Conservation (phyloP, 176 grass and related monocot species). For the Musa troglodytarum region DNA sequence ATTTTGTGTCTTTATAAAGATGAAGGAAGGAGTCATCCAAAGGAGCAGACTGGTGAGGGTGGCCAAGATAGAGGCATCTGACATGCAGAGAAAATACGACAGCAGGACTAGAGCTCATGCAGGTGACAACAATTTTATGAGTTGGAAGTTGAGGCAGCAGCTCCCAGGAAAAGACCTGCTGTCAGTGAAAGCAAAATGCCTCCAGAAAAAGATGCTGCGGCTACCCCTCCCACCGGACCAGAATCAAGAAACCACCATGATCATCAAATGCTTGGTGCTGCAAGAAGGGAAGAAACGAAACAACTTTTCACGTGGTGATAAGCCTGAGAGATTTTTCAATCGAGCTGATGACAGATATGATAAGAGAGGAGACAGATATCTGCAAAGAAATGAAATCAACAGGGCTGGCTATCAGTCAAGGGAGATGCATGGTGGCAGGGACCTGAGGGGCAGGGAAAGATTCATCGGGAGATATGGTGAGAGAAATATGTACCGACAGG, state of each 20-base stretch:
- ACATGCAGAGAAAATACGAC: constrained; percentile 27
- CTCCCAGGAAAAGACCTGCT: constrained; percentile 36
- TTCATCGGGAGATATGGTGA: constrained; percentile 31
- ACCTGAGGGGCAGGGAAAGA: constrained; percentile 44
- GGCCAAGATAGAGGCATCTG: constrained; percentile 20
- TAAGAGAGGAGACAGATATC: constrained; percentile 38
- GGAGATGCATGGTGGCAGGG: constrained; percentile 47
- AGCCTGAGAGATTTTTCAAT: background rate
- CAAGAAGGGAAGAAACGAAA: constrained; percentile 49
- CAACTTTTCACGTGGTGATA: constrained; percentile 14
- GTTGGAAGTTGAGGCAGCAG: constrained; percentile 36
- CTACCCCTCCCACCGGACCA: constrained; percentile 2
- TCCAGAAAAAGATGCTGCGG: background rate
- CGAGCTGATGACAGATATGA: constrained; percentile 33
- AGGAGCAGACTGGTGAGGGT: constrained; percentile 34
- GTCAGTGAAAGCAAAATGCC: constrained; percentile 43
- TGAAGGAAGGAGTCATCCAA: constrained; percentile 44
- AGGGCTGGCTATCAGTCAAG: constrained; percentile 47
- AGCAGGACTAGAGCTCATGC: constrained; percentile 19
- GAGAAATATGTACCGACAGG: constrained; percentile 20
- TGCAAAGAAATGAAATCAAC: constrained; percentile 34
- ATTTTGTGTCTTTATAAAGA: constrained; percentile 32
- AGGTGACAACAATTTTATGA: constrained; percentile 36
- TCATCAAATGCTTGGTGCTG: constrained; percentile 27
- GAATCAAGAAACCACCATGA: constrained; percentile 29